A percentile compares a stretch with the other conserved stretches of the same genome.
phyloP scores from a whole-genome alignment of 805 yeast genomes.

The Lachancea nothofagi region DNA sequence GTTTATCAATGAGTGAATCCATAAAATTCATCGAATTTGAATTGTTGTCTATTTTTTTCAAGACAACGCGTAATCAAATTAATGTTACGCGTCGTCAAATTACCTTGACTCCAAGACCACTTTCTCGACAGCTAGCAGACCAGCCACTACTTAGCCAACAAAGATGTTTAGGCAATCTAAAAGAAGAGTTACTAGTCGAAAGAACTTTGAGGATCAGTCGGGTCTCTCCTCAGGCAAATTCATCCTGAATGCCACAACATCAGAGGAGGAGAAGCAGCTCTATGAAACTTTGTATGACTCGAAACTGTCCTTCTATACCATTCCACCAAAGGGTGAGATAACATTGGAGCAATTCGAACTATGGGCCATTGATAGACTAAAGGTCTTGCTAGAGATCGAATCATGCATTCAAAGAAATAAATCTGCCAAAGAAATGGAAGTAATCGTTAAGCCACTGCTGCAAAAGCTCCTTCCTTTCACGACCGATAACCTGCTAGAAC shows the following conservation, averaged over 20 bases:
- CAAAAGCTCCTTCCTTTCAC: conserved; percentile 54
- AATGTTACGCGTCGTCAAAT: too few species aligned
- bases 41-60: too few species aligned
- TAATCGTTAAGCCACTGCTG: conserved; percentile 58
- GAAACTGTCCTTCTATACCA: conserved; percentile 66
- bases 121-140: too few species aligned
- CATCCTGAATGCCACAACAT: conserved; percentile 16
- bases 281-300: conserved; percentile 43
- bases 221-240: conserved; percentile 29
- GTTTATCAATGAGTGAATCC: too few species aligned
- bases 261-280: conserved; percentile 33
- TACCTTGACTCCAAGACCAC: too few species aligned
- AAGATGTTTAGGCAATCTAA: conserved; percentile 68
- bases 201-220: conserved; percentile 49
- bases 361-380: conserved; percentile 92
- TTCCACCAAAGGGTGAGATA: conserved; percentile 79
- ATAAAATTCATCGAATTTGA: too few species aligned
- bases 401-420: conserved; percentile 62
- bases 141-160: too few species aligned
- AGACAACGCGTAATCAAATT: too few species aligned
- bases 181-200: conserved; percentile 68
- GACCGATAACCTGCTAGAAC: conserved; percentile 47
- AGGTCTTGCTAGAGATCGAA: conserved; percentile 79
- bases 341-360: conserved; percentile 88
- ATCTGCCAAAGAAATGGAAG: conserved; percentile 58